Evolutionary conservation across 1,139 yeast species (phyloP).

Genomic region (Protomyces macrosporus): DNA sequence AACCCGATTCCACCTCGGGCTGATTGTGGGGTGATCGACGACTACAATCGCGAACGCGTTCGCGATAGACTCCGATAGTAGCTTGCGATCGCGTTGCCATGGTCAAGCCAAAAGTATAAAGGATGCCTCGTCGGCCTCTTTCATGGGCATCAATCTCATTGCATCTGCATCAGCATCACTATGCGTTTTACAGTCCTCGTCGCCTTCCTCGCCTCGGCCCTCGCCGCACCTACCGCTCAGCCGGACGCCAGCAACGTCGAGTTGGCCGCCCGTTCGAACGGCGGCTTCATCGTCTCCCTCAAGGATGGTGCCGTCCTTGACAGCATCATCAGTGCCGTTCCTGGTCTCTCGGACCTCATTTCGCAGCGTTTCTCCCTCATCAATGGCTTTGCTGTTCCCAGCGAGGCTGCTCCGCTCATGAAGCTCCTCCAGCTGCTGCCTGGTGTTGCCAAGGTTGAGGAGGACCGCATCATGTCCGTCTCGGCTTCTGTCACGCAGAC

Average conservation of each 20-base stretch:
- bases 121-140: neutral
- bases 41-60: too few species aligned
- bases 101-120: too few species aligned
- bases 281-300: neutral
- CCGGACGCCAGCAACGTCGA: neutral
- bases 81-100: too few species aligned
- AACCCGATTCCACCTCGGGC: too few species aligned
- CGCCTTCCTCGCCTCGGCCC: neutral
- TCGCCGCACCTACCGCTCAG: neutral
- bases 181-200: neutral
- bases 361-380: neutral
- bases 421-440: neutral
- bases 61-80: too few species aligned
- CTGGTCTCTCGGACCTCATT: neutral
- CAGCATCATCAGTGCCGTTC: neutral
- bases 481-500: neutral
- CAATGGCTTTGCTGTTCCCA: neutral
- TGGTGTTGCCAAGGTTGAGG: neutral
- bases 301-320: neutral
- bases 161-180: neutral
- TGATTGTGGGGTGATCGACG: too few species aligned
- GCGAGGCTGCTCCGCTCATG: neutral
- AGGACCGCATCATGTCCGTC: neutral
- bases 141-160: neutral
- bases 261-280: neutral